Evolutionary conservation across 805 yeast species (phyloP).

Genomic region (Wickerhamomyces canadensis): DNA sequence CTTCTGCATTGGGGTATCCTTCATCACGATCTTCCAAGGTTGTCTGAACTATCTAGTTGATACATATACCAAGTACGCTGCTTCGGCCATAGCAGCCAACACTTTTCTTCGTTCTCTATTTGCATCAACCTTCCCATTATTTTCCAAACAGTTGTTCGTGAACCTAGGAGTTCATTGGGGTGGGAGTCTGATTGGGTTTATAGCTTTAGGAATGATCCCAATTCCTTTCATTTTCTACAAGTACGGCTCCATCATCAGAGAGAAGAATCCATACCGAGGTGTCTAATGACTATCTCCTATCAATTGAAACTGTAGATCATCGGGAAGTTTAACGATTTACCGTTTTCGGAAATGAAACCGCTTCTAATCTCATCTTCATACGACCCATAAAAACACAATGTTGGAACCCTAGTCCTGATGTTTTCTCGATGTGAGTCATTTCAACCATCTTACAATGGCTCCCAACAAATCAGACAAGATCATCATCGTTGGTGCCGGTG

Average conservation of each 20-base stretch:
- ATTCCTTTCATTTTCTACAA: constrained; percentile 49
- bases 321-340: too few species aligned
- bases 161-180: constrained; percentile 52
- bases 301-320: too few species aligned
- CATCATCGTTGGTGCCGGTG: constrained; percentile 49
- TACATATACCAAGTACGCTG: constrained; percentile 51
- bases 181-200: constrained; percentile 45
- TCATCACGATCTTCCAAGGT: constrained; percentile 53
- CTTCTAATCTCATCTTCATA: too few species aligned
- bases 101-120: constrained; percentile 53
- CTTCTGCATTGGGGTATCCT: constrained; percentile 46
- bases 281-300: too few species aligned
- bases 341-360: too few species aligned
- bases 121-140: constrained; percentile 59
- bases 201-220: constrained; percentile 46
- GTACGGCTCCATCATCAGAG: constrained; percentile 38
- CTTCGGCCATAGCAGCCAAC: constrained; percentile 61
- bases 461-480: constrained; percentile 19
- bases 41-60: constrained; percentile 57
- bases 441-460: background rate
- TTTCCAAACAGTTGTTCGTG: constrained; percentile 46
- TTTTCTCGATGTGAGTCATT: too few species aligned
- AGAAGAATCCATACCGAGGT: constrained; percentile 20
- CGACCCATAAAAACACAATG: too few species aligned
- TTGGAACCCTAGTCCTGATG: too few species aligned